A percentile compares a stretch with the other conserved stretches of the same genome.
Conservation (phyloP, 2,329 filamentous ascomycete species). For the Monosporascus cannonballus region DNA sequence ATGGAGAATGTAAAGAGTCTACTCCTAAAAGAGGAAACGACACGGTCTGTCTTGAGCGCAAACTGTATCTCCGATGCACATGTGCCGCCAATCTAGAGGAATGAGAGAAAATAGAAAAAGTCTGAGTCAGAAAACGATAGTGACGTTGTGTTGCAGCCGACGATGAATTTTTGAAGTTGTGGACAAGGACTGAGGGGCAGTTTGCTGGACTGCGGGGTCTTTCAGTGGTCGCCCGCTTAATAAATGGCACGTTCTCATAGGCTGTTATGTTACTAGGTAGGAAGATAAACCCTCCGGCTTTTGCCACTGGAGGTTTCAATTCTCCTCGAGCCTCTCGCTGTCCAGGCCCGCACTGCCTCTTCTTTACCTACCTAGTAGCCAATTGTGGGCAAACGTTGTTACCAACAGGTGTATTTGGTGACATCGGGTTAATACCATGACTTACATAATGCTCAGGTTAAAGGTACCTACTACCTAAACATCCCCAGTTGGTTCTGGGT, state of each 20-base stretch:
- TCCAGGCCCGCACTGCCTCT: not conserved
- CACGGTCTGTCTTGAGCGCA: too few relatives aligned
- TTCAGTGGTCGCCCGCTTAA: not conserved
- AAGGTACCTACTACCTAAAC: not conserved
- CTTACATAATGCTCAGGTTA: not conserved
- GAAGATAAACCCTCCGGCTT: too few relatives aligned
- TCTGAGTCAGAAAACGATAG: not conserved
- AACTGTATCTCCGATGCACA: not conserved
- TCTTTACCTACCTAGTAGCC: not conserved
- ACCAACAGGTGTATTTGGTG: not conserved
- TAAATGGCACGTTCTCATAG: not conserved
- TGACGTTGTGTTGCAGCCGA: not conserved
- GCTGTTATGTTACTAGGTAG: not conserved
- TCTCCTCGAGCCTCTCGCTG: too few relatives aligned
- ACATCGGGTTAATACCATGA: not conserved
- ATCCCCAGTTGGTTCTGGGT: not conserved
- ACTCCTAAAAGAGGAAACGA: too few relatives aligned
- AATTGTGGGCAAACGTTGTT: not conserved
- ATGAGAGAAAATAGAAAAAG: not conserved
- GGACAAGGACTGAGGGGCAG: not conserved
- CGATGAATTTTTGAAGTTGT: not conserved
- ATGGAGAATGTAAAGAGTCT: not conserved
- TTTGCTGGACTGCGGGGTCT: not conserved
- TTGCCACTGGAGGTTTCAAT: too few relatives aligned
- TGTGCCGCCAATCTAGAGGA: not conserved